Base-by-base conservation (phyloP, 305 asterid genomes). In the Andrographis paniculata region DNA sequence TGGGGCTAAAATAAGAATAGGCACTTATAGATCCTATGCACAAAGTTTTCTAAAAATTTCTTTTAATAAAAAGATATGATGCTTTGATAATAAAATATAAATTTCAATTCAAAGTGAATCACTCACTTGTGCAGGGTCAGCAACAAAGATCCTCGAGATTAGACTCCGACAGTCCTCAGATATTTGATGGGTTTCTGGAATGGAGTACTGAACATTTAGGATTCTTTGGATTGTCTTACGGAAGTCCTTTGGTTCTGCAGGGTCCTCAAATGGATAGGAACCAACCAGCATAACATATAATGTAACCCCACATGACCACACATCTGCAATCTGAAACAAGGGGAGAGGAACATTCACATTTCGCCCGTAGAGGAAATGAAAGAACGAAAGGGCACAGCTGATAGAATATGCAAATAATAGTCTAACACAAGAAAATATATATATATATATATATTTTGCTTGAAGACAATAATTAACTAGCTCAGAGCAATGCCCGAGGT, bases 251-350 rank as follows among this genome's bases (percentile, higher is more conserved):
- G 87, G 83, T 59, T 72, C 75, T 56, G 67, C 69, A 42, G 92
- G 87, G 63, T 83, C 94, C 65, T 72, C 84, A 57, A 82, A 82
- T 14, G 87, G 87, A 61, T 83, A 80, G 19, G 80, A 56, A 55
- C 94, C 94, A 50, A 72, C 78, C 54, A 82, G 65, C 91, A 82
- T 79, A 27, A 79, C 84, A 42, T 69, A 82, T 51, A 82, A 67
- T n/a, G 91, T 74, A 52, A 83, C 92, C 6, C 87, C 92, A 56
- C 92, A 79, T 0, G 94, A 80, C 94, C 94, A 83, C 30, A 80
- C 87, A 64, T 77, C 91, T 44, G 91, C 94, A 50, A 79, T 66
- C 89, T 82, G 84, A 48, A 74, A 59, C 19, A 58, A 48, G n/a
- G n/a, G n/a, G n/a, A n/a, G n/a, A n/a, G n/a, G n/a, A n/a, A n/a